Evolutionary conservation across 352 stramenopile genomes (phyloP).

Genomic region (Pythium monospermum): DNA sequence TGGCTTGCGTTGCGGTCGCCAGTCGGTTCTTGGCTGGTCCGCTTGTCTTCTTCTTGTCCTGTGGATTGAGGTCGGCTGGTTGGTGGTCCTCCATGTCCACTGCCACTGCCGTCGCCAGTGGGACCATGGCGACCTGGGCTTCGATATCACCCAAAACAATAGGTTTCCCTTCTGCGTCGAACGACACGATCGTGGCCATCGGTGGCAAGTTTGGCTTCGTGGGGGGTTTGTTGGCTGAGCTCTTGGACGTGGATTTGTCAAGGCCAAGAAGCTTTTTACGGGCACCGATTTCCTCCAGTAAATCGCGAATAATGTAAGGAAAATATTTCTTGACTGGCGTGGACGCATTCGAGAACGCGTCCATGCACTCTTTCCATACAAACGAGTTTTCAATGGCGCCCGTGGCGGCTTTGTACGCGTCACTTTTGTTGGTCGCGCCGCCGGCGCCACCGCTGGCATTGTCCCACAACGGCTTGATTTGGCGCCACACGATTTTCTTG

Average conservation of each 20-base stretch:
- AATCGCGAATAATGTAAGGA: conserved; percentile 38
- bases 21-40: conserved; percentile 9
- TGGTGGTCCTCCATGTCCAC: too few relatives aligned
- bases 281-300: conserved; percentile 45
- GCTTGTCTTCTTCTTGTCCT: background rate
- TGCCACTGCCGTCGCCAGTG: too few relatives aligned
- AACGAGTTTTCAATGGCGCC: conserved; percentile 24
- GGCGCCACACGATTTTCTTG: conserved; percentile 20
- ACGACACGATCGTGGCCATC: too few relatives aligned
- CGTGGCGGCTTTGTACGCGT: conserved; percentile 25
- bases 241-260: too few relatives aligned
- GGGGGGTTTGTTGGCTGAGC: too few relatives aligned
- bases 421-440: conserved; percentile 24
- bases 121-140: too few relatives aligned
- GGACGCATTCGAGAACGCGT: conserved; percentile 25
- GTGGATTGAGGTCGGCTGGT: too few relatives aligned
- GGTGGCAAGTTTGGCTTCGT: too few relatives aligned
- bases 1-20: conserved; percentile 9
- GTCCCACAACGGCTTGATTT: conserved; percentile 19
- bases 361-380: conserved; percentile 45
- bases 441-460: background rate
- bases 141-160: too few relatives aligned
- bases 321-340: conserved; percentile 28
- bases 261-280: conserved; percentile 30
- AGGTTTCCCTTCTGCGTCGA: too few relatives aligned